Evolutionary conservation across 164 flowering plant genomes (phyloP), one percentile per base, ranked within the genome.

Genomic region (Sedum album): DNA sequence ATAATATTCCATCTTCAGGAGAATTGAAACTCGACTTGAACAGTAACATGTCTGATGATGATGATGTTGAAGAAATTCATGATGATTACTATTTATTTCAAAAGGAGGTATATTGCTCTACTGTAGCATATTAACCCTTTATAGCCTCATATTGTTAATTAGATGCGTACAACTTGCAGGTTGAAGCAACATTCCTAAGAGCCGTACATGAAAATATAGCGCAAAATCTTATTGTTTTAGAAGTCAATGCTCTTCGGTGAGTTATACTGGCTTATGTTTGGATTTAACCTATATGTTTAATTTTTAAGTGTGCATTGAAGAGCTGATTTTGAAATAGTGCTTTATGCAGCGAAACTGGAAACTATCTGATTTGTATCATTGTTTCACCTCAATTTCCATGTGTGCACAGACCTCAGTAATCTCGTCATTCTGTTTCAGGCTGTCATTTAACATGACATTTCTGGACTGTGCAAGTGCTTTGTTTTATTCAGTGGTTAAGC

Each of bases 241-340:
- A 94, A 80, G 86, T 94, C 62, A 94, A 94, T 69, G 82, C 93
- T 71, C 82, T 91, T 66, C 72, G 96, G 98, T 94, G 79, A 71
- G 85, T 67, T 57, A 53, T 42, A 15, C 30, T 9, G 46, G 26
- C 30, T 33, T 25, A 65, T 64, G 44, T 26, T 25, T 55, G 61
- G 31, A 3, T 25, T 30, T 15, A 17, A 15, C 31, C 5, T 57
- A 26, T 14, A 11, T 57, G 9, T 3, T 2, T 57, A 28, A 57
- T 28, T 20, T 28, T 57, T 57, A 26, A 26, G 5, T 35, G 7
- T 35, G 38, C 7, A 7, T 35, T 35, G 38, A 35, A 35, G 38
- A 35, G 7, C 38, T 35, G 38, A 35, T 35, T 3, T 35, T 35
- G 38, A 35, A 35, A 35, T 35, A 35, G 38, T 7, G 38, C 64